A percentile compares a stretch with the other conserved stretches of the same genome.
phyloP scores from a whole-genome alignment of 345 rosid genomes.

The Physaria fendleri region DNA sequence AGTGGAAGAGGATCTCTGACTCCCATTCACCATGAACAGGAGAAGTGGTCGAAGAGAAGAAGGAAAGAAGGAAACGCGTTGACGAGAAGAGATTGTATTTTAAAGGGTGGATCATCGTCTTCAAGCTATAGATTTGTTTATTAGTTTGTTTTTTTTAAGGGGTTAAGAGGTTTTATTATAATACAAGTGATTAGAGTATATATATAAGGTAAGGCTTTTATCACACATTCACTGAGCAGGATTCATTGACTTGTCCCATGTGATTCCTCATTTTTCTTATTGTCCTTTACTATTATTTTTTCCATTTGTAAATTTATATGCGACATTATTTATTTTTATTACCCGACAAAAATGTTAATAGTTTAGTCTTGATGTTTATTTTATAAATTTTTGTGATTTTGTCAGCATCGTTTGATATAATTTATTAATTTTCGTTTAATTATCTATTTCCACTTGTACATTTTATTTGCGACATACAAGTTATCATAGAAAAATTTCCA shows the following conservation, averaged over 20 bases:
- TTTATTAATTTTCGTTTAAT: too few relatives aligned
- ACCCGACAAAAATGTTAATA: neutral
- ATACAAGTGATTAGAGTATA: conserved; percentile 20
- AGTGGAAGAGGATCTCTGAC: conserved; percentile 26
- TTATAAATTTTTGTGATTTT: too few relatives aligned
- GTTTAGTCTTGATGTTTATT: too few relatives aligned
- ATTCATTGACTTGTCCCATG: conserved; percentile 6
- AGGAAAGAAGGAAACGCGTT: conserved; percentile 37
- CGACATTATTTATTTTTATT: neutral
- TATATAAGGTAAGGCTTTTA: conserved; percentile 15
- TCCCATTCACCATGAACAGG: conserved; percentile 44
- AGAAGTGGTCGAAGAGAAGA: neutral
- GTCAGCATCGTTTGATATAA: neutral
- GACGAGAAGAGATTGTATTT: conserved; percentile 13
- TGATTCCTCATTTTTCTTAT: neutral
- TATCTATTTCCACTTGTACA: neutral
- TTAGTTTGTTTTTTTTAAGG: neutral
- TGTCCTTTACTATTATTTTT: neutral
- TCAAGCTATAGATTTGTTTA: conserved; percentile 16
- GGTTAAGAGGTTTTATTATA: conserved; percentile 9
- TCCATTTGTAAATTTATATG: neutral
- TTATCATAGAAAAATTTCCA: too few relatives aligned
- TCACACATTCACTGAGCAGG: conserved; percentile 11
- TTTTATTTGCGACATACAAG: too few relatives aligned
- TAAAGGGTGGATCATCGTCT: conserved; percentile 17